Evolutionary conservation across 1,284 basidiomycete genomes (phyloP).

Genomic region (Cutaneotrichosporon cutaneum): DNA sequence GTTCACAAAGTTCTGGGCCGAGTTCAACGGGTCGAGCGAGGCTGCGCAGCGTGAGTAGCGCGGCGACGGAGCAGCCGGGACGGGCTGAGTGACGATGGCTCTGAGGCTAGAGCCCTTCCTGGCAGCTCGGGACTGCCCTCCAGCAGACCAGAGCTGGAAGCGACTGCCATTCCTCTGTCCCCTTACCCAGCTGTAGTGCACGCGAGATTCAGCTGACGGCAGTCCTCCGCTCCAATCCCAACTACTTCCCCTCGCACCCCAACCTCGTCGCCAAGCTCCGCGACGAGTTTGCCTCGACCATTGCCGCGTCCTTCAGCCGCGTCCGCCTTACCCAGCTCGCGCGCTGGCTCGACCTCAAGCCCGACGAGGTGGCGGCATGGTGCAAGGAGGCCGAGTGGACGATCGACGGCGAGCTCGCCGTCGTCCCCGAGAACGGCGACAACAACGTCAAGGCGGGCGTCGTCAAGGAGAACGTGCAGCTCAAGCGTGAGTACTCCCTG

Average conservation of each 20-base stretch:
- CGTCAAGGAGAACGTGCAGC: slow-evolving; percentile 82
- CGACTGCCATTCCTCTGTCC: too few relatives aligned
- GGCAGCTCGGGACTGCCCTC: too few relatives aligned
- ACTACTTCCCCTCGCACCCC: slow-evolving; percentile 46
- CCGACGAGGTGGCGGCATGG: slow-evolving; percentile 64
- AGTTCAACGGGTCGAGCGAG: slow-evolving; percentile 61
- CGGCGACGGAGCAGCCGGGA: background rate
- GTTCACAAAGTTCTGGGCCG: slow-evolving; percentile 85
- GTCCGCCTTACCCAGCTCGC: slow-evolving; percentile 34
- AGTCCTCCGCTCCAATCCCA: slow-evolving; percentile 36
- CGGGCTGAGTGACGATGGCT: background rate
- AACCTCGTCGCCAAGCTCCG: slow-evolving; percentile 39
- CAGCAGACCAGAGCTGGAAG: too few relatives aligned
- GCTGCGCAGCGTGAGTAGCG: slow-evolving; percentile 28
- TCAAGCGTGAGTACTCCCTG: slow-evolving; percentile 69
- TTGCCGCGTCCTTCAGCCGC: slow-evolving; percentile 45
- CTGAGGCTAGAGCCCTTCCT: too few relatives aligned
- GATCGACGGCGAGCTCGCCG: slow-evolving; percentile 65
- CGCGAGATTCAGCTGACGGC: slow-evolving; percentile 4
- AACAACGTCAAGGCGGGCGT: slow-evolving; percentile 94
- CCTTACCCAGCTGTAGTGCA: too few relatives aligned
- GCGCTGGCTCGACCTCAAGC: slow-evolving; percentile 54
- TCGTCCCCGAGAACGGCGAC: slow-evolving; percentile 82
- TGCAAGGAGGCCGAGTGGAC: slow-evolving; percentile 70
- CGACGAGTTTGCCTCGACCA: slow-evolving; percentile 42